phyloP scores from a whole-genome alignment of 208 protist species.

The Sergeia podlipaevii region DNA sequence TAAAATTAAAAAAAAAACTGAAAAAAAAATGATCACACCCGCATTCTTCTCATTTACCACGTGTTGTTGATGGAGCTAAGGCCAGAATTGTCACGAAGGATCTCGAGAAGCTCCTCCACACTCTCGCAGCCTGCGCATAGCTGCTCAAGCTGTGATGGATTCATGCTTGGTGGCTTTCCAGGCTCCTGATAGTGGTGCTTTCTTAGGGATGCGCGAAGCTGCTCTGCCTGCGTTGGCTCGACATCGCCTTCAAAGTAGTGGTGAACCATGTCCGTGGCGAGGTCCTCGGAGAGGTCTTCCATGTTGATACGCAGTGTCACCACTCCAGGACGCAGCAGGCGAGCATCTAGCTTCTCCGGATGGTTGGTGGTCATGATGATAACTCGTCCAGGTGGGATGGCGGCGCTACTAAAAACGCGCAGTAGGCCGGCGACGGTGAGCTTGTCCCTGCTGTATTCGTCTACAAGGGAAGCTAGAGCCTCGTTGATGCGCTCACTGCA shows the following conservation, averaged over 20 bases:
- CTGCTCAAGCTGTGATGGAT: constrained; percentile 86
- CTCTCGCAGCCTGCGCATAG: constrained; percentile 80
- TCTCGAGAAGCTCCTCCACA: constrained; percentile 55
- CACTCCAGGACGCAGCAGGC: constrained; percentile 55
- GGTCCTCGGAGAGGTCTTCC: constrained; percentile 29
- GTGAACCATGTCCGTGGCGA: constrained; percentile 47
- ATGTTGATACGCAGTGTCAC: constrained; percentile 70
- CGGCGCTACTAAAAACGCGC: constrained; percentile 79
- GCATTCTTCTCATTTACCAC: background rate
- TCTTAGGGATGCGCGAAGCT: constrained; percentile 13
- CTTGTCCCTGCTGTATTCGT: no score
- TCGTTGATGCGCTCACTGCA: no score
- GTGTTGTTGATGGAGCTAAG: background rate
- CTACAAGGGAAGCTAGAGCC: no score
- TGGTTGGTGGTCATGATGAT: constrained; percentile 93
- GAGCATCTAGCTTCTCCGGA: constrained; percentile 67
- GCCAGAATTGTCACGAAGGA: constrained; percentile 43
- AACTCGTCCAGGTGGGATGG: constrained; percentile 71
- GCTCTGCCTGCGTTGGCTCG: constrained; percentile 13
- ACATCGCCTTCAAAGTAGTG: constrained; percentile 73
- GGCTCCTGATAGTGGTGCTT: no score
- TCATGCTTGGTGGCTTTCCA: no score
- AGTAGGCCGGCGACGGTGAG: constrained; percentile 89
- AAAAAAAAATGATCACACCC: background rate
- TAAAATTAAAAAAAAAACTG: constrained; percentile 1